phyloP scores from a whole-genome alignment of 179 eudicot genomes.

The Nepenthes alata region DNA sequence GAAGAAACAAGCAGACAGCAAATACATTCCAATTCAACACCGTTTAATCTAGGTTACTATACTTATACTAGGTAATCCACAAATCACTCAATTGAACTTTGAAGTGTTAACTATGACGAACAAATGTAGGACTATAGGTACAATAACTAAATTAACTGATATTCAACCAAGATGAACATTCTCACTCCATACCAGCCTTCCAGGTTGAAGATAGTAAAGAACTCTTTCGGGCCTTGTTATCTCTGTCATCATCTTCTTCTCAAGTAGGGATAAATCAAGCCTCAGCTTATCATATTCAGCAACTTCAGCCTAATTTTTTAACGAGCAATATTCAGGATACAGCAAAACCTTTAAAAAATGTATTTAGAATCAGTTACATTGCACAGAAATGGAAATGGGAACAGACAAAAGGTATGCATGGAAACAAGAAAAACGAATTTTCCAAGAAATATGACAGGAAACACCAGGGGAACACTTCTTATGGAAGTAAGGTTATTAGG shows the following conservation, averaged over 20 bases:
- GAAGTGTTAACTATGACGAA: not conserved
- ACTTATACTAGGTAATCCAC: too few species aligned
- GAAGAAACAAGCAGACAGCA: not conserved
- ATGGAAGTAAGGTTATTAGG: too few species aligned
- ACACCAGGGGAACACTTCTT: too few species aligned
- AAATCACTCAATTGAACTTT: too few species aligned
- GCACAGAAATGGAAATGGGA: too few species aligned
- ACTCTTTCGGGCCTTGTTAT: slow-evolving; percentile 87
- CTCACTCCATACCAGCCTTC: slow-evolving; percentile 66
- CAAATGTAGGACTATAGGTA: not conserved
- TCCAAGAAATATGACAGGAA: too few species aligned
- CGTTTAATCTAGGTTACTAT: too few species aligned
- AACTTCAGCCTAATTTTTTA: slow-evolving; percentile 48
- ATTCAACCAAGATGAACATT: not conserved
- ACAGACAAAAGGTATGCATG: too few species aligned
- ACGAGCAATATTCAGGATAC: not conserved
- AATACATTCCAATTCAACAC: not conserved
- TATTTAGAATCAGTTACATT: too few species aligned
- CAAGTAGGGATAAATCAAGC: slow-evolving; percentile 66
- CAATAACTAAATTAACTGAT: too few species aligned
- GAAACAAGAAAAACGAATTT: too few species aligned
- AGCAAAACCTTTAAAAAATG: slow-evolving; percentile 1
- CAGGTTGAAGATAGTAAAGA: slow-evolving; percentile 79
- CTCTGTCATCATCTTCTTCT: slow-evolving; percentile 90
- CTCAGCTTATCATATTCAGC: slow-evolving; percentile 77